Conservation (phyloP, 2,329 filamentous ascomycete species). For the Pseudogymnoascus sp. region DNA sequence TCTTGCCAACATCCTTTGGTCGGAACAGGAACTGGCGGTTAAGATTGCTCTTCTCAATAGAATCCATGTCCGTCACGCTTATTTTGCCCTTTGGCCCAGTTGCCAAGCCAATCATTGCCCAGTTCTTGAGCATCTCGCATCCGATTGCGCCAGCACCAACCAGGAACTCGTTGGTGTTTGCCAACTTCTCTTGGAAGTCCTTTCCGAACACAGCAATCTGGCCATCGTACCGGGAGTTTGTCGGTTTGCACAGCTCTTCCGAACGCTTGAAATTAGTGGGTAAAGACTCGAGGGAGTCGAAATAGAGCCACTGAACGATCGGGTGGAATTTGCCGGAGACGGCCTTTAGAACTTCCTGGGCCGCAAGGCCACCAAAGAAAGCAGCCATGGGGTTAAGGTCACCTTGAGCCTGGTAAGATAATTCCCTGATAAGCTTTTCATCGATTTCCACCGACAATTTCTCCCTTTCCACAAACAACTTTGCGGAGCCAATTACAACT, state of each 20-base stretch:
- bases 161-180: slow-evolving; percentile 85
- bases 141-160: slow-evolving; percentile 96
- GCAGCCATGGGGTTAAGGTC: slow-evolving; percentile 90
- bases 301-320: slow-evolving; percentile 94
- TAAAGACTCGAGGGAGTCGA: slow-evolving; percentile 94
- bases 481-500: slow-evolving; percentile 68
- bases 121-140: slow-evolving; percentile 99
- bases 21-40: slow-evolving; percentile 97
- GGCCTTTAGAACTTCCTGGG: slow-evolving; percentile 92
- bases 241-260: slow-evolving; percentile 81
- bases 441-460: slow-evolving; percentile 78
- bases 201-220: slow-evolving; percentile 94
- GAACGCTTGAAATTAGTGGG: slow-evolving; percentile 68
- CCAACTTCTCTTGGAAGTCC: slow-evolving; percentile 89
- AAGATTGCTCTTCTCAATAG: slow-evolving; percentile 97
- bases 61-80: slow-evolving; percentile 93
- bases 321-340: slow-evolving; percentile 97
- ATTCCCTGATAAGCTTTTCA: slow-evolving; percentile 85
- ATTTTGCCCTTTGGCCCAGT: slow-evolving; percentile 85
- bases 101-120: slow-evolving; percentile 96
- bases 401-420: slow-evolving; percentile 89
- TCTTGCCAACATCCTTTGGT: slow-evolving; percentile 82
- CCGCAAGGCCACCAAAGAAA: slow-evolving; percentile 87
- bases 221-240: slow-evolving; percentile 83
- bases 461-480: slow-evolving; percentile 66